Evolutionary conservation across 2,329 filamentous ascomycete genomes (phyloP).

Genomic region (Exophiala viscosa): DNA sequence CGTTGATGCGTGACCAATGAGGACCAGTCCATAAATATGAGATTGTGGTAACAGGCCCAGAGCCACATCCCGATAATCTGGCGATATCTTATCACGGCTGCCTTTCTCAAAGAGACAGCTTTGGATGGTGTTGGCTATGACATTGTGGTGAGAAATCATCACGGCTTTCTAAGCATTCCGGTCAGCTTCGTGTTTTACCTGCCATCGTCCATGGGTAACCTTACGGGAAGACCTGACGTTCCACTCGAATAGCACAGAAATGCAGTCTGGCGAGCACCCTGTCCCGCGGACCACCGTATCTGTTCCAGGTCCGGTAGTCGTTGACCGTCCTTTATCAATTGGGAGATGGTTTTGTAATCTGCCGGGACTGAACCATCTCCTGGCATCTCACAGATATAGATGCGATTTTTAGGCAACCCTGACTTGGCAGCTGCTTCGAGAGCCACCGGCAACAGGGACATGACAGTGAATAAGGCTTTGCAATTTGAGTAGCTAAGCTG

Average conservation of each 20-base stretch:
- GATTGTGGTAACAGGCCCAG: slow-evolving; percentile 74
- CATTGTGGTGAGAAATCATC: slow-evolving; percentile 75
- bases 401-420: slow-evolving; percentile 59
- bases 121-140: slow-evolving; percentile 72
- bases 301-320: slow-evolving; percentile 38
- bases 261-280: slow-evolving; percentile 59
- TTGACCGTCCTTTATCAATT: slow-evolving; percentile 61
- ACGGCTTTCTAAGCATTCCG: slow-evolving; percentile 63
- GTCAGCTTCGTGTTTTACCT: background rate
- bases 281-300: slow-evolving; percentile 40
- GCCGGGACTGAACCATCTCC: slow-evolving; percentile 30
- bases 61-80: slow-evolving; percentile 48
- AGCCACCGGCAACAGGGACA: slow-evolving; percentile 61
- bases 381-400: slow-evolving; percentile 68
- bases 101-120: slow-evolving; percentile 50
- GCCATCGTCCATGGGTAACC: slow-evolving; percentile 29
- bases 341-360: slow-evolving; percentile 60
- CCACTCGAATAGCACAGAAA: slow-evolving; percentile 79
- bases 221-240: slow-evolving; percentile 71
- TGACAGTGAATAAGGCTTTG: slow-evolving; percentile 68
- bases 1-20: slow-evolving; percentile 62
- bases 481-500: slow-evolving; percentile 68
- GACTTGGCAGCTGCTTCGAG: slow-evolving; percentile 61
- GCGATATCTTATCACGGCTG: slow-evolving; percentile 40
- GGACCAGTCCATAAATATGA: slow-evolving; percentile 75